phyloP scores from a whole-genome alignment of 2,329 filamentous ascomycete genomes.

The Aaosphaeria arxii region DNA sequence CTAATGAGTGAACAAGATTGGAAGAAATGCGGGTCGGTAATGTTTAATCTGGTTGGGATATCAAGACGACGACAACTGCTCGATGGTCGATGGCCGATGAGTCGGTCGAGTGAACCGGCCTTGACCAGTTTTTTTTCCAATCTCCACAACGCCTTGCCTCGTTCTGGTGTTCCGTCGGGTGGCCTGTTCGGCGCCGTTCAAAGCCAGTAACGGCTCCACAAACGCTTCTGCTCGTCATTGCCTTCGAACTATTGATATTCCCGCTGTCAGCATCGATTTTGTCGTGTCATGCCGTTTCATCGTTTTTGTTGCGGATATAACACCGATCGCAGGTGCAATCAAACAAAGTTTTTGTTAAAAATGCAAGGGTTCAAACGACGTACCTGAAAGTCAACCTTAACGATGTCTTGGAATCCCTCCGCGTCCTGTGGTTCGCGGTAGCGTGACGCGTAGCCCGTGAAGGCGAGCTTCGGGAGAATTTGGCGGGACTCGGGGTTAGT shows the following conservation, averaged over 20 bases:
- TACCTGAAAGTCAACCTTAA: constrained; percentile 69
- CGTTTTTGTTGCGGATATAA: neutral
- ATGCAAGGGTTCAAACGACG: constrained; percentile 9
- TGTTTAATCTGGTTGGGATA: too few relatives aligned
- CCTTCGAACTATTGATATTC: constrained; percentile 58
- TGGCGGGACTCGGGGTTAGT: constrained; percentile 80
- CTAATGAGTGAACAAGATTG: too few relatives aligned
- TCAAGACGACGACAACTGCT: too few relatives aligned
- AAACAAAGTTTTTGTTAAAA: too few relatives aligned
- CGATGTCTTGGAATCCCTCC: constrained; percentile 84
- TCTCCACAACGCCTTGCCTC: neutral
- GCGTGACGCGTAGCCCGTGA: constrained; percentile 69
- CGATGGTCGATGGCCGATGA: too few relatives aligned
- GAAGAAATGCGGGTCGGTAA: too few relatives aligned
- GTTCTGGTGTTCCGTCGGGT: too few relatives aligned
- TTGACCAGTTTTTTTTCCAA: neutral
- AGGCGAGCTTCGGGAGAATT: constrained; percentile 75
- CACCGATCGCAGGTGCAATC: neutral
- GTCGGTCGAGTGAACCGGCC: neutral
- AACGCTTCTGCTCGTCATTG: constrained; percentile 61
- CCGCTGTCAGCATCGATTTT: constrained; percentile 14
- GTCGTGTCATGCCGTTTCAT: neutral
- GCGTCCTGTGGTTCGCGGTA: constrained; percentile 68
- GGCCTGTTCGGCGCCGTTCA: constrained; percentile 31
- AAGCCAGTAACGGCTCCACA: constrained; percentile 79